A percentile compares a stretch with the other conserved stretches of the same genome.
Conservation (phyloP, 768 basidiomycete genomes). For the Arthromyces matolae region DNA sequence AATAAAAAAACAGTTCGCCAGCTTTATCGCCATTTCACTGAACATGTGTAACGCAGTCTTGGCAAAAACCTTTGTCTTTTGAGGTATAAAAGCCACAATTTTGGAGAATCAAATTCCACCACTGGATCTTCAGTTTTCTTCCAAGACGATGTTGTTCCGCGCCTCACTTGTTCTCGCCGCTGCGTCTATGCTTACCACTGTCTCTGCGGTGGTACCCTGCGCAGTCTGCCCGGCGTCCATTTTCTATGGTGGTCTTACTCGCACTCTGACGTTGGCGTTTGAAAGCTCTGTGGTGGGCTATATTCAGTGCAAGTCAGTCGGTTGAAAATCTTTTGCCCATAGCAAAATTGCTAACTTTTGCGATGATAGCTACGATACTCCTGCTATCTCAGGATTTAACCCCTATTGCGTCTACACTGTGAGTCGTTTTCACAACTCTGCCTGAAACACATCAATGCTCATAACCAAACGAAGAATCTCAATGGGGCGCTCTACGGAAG, state of each 20-base stretch:
- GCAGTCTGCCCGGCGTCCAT: conserved; percentile 12
- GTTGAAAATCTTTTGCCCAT: background rate
- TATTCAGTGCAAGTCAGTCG: conserved; percentile 15
- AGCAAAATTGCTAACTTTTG: background rate
- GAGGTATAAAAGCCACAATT: no score
- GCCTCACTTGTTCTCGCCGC: background rate
- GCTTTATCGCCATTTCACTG: no score
- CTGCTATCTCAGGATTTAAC: conserved; percentile 7
- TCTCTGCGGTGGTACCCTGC: conserved; percentile 3
- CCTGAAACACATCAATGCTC: background rate
- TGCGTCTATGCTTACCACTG: background rate
- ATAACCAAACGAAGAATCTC: background rate
- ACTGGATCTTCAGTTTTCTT: no score
- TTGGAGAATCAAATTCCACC: no score
- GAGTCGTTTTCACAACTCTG: background rate
- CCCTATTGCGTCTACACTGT: conserved; percentile 3
- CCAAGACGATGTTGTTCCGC: background rate
- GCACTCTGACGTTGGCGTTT: conserved; percentile 1
- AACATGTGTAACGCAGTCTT: no score
- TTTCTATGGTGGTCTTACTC: conserved; percentile 8
- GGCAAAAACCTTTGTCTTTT: no score
- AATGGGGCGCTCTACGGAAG: conserved; percentile 8
- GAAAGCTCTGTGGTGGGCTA: background rate
- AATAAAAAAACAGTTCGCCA: no score
- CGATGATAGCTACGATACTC: conserved; percentile 6